Evolutionary conservation across 768 basidiomycete species (phyloP), one percentile per base, ranked within the genome.

Genomic region (Boletus vermiculosoides): DNA sequence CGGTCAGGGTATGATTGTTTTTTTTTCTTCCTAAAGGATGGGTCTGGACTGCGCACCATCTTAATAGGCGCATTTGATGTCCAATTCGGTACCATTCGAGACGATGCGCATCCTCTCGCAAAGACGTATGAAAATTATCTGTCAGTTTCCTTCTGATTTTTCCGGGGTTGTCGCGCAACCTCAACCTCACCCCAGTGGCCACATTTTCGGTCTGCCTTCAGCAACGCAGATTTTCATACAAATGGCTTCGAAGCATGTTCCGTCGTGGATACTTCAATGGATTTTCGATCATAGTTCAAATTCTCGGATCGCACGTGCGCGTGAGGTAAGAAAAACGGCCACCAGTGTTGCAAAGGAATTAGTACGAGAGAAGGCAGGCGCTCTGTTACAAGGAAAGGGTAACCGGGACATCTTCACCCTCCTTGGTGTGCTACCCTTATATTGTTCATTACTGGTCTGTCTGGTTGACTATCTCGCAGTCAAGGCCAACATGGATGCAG

Each of bases 21-120:
- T 20, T 37, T 28, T 16, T 18, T 4, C 2, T 25, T 15, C 34
- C 1, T 8, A 9, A 30, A n/a, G 18, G 2, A 6, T 10, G 15
- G 4, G 22, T 12, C 20, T 22, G 16, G 3, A 37, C 18, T 15
- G n/a, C 9, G 16, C 30, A 52, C 33, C 31, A 23, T 20, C 4
- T 28, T 25, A 10, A 46, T 13, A 69, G 81, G 76, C 33, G 79
- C 77, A 23, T 82, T 83, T 55, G 82, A 81, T 48, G 76, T 64
- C 46, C 46, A 61, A 12, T 53, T 64, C 3, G 13, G 23, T 3
- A 28, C 54, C 4, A 10, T 61, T 5, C 23, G 52, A 36, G 28
- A 52, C 6, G 22, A 50, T 11, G 20, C 33, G 0, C 59, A 64
- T 28, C 54, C 52, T 0, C 45, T 61, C 1, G 63, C 44, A 20